These are phyloP conservation scores for Fusarium burgessii DNA, from an alignment of 2,329 filamentous ascomycete species.

Conservation along the genomic window DNA sequence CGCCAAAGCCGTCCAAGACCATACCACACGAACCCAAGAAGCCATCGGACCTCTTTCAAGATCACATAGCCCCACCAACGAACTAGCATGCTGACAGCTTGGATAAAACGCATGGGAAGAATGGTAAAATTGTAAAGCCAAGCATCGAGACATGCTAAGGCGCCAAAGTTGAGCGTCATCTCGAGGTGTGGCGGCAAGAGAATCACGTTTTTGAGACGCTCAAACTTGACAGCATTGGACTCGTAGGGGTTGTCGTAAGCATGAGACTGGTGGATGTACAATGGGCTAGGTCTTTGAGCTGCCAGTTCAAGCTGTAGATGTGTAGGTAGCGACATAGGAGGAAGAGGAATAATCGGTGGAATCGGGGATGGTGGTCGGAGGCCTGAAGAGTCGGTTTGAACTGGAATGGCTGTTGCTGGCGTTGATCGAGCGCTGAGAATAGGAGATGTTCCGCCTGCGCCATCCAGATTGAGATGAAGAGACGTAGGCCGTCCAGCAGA, in stretches of 20 bases:
- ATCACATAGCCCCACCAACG: conserved; percentile 83
- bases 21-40: conserved; percentile 81
- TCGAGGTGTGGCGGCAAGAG: conserved; percentile 85
- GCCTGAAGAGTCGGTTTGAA: conserved; percentile 41
- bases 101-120: conserved; percentile 86
- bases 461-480: conserved; percentile 57
- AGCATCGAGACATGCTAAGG: conserved; percentile 90
- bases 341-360: conserved; percentile 68
- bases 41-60: conserved; percentile 76
- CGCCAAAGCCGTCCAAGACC: conserved; percentile 85
- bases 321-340: conserved; percentile 75
- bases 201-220: conserved; percentile 90
- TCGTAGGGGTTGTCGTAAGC: conserved; percentile 80
- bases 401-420: conserved; percentile 45
- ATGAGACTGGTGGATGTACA: conserved; percentile 73
- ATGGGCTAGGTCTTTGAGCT: conserved; percentile 69
- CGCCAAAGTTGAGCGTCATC: conserved; percentile 86
- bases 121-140: conserved; percentile 99
- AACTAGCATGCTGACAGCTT: conserved; percentile 80
- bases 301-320: conserved; percentile 74
- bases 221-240: conserved; percentile 90
- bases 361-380: conserved; percentile 61
- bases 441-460: conserved; percentile 39
- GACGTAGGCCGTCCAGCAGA: conserved; percentile 57
- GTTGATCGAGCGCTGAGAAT: conserved; percentile 19